phyloP scores from a whole-genome alignment of 2,329 filamentous ascomycete species.

The Colletotrichum zoysiae region DNA sequence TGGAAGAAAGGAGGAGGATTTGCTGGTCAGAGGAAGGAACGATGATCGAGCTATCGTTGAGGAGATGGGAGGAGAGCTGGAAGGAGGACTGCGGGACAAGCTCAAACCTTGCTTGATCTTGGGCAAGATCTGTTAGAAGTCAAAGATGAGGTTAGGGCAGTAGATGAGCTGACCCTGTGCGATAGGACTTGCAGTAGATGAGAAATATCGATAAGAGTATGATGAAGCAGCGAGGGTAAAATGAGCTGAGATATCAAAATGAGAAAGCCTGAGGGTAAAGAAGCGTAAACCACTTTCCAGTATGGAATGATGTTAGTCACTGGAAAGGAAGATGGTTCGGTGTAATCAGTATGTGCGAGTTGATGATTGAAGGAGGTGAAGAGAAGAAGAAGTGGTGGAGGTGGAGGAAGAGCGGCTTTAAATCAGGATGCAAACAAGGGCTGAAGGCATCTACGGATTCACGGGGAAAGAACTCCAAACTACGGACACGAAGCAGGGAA shows the following conservation, averaged over 20 bases:
- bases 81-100: neutral
- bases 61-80: neutral
- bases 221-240: neutral
- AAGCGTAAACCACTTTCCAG: neutral
- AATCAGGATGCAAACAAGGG: neutral
- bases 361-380: neutral
- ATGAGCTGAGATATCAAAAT: neutral
- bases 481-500: neutral
- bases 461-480: neutral
- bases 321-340: neutral
- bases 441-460: neutral
- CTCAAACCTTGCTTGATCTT: neutral
- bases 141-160: neutral
- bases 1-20: accelerated
- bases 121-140: neutral
- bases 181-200: neutral
- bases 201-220: neutral
- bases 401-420: neutral
- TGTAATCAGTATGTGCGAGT: neutral
- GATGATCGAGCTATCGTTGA: neutral
- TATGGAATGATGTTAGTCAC: neutral
- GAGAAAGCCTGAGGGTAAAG: neutral
- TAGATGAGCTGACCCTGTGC: accelerated
- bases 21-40: neutral
- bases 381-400: neutral